A percentile compares a stretch with the other conserved stretches of the same genome.
Evolutionary conservation across 768 basidiomycete species (phyloP).

Genomic region (Macrocybe gigantea): DNA sequence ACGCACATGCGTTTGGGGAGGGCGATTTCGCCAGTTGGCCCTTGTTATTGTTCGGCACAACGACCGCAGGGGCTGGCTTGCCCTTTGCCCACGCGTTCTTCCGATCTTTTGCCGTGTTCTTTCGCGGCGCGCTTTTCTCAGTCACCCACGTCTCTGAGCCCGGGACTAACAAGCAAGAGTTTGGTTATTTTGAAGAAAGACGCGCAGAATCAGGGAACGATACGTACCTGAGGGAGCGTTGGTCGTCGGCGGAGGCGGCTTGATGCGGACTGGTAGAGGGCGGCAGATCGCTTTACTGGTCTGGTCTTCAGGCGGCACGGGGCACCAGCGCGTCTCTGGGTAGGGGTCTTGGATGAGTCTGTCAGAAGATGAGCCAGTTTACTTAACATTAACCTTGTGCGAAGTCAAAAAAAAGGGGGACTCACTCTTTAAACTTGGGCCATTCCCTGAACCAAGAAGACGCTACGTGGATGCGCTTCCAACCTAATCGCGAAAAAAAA

Average conservation of each 20-base stretch:
- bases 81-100: conserved; percentile 15
- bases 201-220: not conserved
- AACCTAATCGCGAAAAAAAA: conserved; percentile 26
- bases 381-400: conserved; percentile 1
- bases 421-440: conserved; percentile 26
- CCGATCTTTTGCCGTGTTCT: conserved; percentile 5
- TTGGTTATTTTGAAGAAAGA: conserved; percentile 6
- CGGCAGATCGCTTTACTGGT: conserved; percentile 40
- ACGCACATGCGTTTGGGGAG: conserved; percentile 1
- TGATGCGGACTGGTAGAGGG: conserved; percentile 29
- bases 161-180: conserved; percentile 35
- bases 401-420: not conserved
- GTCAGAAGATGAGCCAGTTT: not conserved
- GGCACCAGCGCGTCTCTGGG: conserved; percentile 35
- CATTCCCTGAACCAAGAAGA: conserved; percentile 37
- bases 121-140: conserved; percentile 5
- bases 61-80: not conserved
- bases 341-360: conserved; percentile 31
- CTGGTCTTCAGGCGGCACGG: conserved; percentile 32
- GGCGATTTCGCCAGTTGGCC: not conserved
- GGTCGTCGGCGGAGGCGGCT: conserved; percentile 23
- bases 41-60: not conserved
- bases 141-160: conserved; percentile 17
- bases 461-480: conserved; percentile 41
- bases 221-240: conserved; percentile 19